Percentiles rank a stretch among this genome's conserved stretches.
These are phyloP conservation scores for Aspergillus ruber DNA, from an alignment of 2,329 filamentous ascomycete species.

Conservation along the genomic window DNA sequence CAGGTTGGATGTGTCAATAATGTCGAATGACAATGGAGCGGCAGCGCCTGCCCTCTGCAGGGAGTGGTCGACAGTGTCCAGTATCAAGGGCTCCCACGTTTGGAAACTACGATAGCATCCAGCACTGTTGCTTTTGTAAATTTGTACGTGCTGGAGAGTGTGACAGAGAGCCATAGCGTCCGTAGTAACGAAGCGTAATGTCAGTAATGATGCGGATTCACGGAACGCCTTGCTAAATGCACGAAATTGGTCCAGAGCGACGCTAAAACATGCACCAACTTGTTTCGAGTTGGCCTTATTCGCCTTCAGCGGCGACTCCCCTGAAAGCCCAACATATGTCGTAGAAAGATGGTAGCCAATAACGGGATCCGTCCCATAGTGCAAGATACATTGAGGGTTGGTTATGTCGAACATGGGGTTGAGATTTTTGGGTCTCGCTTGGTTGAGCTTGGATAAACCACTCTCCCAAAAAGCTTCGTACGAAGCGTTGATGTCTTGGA, in stretches of 20 bases:
- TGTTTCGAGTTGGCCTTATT: neutral
- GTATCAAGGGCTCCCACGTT: neutral
- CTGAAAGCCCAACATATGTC: constrained; percentile 39
- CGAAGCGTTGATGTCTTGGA: neutral
- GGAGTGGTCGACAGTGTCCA: neutral
- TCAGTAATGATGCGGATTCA: neutral
- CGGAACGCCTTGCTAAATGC: neutral
- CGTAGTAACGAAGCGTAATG: neutral
- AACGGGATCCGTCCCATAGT: constrained; percentile 48
- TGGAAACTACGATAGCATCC: neutral
- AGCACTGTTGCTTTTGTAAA: neutral
- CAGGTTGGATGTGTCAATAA: neutral
- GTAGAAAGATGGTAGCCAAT: constrained; percentile 53
- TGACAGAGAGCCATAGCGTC: neutral
- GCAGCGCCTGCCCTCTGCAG: neutral
- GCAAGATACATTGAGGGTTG: constrained; percentile 24
- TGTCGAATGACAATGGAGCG: neutral
- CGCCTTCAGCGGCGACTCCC: neutral
- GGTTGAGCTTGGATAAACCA: neutral
- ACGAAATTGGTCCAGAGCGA: neutral
- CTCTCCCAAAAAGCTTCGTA: neutral
- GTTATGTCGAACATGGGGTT: neutral
- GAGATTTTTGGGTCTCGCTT: neutral
- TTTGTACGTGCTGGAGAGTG: neutral
- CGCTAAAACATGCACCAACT: neutral